Evolutionary conservation across 2,329 filamentous ascomycete species (phyloP), one percentile per base, ranked within the genome.

Genomic region (Paraconiothyrium brasiliense): DNA sequence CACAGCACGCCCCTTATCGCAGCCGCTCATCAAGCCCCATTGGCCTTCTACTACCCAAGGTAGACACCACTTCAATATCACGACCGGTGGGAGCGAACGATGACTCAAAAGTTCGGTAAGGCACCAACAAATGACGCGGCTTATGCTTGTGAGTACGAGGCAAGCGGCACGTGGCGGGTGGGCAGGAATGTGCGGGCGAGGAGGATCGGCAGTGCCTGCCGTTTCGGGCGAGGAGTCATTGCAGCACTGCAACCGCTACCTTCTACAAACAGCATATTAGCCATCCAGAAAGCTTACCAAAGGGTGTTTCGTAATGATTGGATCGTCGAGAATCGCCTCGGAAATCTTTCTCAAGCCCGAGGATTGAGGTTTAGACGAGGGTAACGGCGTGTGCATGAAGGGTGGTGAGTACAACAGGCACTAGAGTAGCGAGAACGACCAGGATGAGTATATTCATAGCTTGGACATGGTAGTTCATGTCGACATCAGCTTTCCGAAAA

Each of bases 71-170:
- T 22, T 44, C n/a, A 9, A n/a, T 7, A 4, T 44, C 13, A 48
- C 22, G 13, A 30, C 13, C 46, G 46, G 46, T 48, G 9, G 30
- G 27, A 16, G 16, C 9, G 34, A 37, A 27, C 2, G 49, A 22
- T 50, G 49, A 52, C n/a, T 37, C 32, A 52, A 49, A 32, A 34
- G 11, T 16, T 8, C 32, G 9, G 47, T 49, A 49, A 49, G 47
- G 47, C 47, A 49, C 3, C 13, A 27, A 52, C 6, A 11, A 39
- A 30, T 52, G 49, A 52, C 49, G 49, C 49, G 49, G 49, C 32
- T 4, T 10, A 27, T 13, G 34, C 22, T 39, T 16, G 8, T 39
- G 49, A n/a, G 16, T 20, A 20, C 20, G 20, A 20, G 20, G 20
- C 20, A 20, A 20, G 20, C 20, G 20, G 20, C 20, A 20, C 14